Base-by-base conservation (phyloP, 2,329 filamentous ascomycete genomes). In the Beauveria caledonica region DNA sequence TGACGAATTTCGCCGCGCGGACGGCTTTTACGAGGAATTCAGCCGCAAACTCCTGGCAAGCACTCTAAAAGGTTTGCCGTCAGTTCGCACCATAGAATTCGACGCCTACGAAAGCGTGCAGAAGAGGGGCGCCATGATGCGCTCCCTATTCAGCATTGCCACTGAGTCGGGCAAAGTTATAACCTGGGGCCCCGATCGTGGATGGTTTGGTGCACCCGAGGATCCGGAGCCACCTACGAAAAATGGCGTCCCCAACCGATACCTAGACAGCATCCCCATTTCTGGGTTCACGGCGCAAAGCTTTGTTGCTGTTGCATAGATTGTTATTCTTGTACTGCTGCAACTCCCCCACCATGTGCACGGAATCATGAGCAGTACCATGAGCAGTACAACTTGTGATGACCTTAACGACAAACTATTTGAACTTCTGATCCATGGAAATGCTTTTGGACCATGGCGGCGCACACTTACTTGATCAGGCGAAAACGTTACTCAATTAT, bases 21-120 rank as follows among this genome's bases (percentile, higher is more conserved):
- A 86, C 27, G 83, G 86, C 1, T 90, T 88, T 64, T 92, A 90
- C 68, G 88, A 90, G 62, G 72, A 71, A 5, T 92, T 91, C 67
- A 86, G 82, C 27, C 74, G 79, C 11, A 73, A 76, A 1, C 72
- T 92, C 29, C 69, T 92, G 7, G 71, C 74, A 4, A 77, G 75
- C 8, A 78, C 91, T 3, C 68, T 91, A 2, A 73, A 76, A 1
- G 78, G 78, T 59, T 72, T 88, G 61, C 83, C 86, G 0, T 78
- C 76, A 42, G 70, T 89, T 2, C 68, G 78, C 9, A 74, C 76
- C 1, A 77, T 92, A 21, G 81, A 89, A 66, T 88, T 92, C 63
- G 89, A 92, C 71, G 88, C 81, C 0, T 89, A 81, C 69, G 74
- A 80, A 0, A 82, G 82, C 58, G 86, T 92, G 4, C 83, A 82